Evolutionary conservation across 306 rosid genomes (phyloP), one percentile per base, ranked within the genome.

Genomic region (Abrus precatorius): DNA sequence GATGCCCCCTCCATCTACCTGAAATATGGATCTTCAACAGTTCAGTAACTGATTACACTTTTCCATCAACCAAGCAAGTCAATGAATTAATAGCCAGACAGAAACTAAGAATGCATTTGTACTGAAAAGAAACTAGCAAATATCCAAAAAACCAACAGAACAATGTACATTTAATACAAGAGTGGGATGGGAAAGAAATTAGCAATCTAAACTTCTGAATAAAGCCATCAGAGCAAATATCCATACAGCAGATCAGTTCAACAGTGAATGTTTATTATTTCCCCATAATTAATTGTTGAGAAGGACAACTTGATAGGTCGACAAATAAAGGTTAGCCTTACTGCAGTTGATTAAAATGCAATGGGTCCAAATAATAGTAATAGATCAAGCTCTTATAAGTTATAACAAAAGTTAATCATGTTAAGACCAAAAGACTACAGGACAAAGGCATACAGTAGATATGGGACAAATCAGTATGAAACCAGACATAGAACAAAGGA

Each of bases 1-100:
- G 74, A 82, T 57, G 66, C 83, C 80, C 84, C 90, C 95, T 80
- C 90, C 96, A 84, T 59, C 56, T 44, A 93, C 82, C 99, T 96
- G 86, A 84, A 85, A 85, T 73, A 81, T 70, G 66, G 55, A 45
- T 75, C 71, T 56, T 68, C 77, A 78, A 72, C 48, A 38, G 68
- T 60, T 87, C 56, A 50, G 69, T 48, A 45, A 72, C 66, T 68
- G 80, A 56, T 59, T 40, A 33, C 49, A 71, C 13, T 14, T 9
- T 48, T 49, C 41, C 80, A 43, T 53, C 83, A 65, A 85, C 34
- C 61, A 64, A 45, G 73, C 72, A 74, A 78, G 76, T 74, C 72
- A 72, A 65, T 13, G 65, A 75, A 63, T 74, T 55, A 73, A 73
- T 57, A 57, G 1, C 50, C 36, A 73, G 40, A 67, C 52, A 82